Evolutionary conservation across 2,329 filamentous ascomycete genomes (phyloP), one percentile per base, ranked within the genome.

Genomic region (Calonectria pseudoturangicola): DNA sequence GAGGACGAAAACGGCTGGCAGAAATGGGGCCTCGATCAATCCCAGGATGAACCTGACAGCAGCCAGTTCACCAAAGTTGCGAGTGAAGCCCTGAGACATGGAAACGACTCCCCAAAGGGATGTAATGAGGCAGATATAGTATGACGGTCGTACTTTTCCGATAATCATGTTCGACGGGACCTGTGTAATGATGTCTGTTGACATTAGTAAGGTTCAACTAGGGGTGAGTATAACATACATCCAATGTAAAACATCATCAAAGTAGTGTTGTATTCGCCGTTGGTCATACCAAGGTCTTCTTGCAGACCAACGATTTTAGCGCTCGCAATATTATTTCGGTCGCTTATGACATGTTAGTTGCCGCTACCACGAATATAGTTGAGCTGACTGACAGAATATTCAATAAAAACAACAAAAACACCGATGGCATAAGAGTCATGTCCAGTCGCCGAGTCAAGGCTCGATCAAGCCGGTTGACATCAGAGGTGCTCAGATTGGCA

Each of bases 11-110:
- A 86, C 85, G 0, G 88, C 87, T 0, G 87, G 85, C 64, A 88
- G 88, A 80, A 89, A 90, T 0, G 88, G 88, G 0, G 88, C 88
- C 79, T 91, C 89, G 16, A 82, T 81, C 13, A 87, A 83, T 6
- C 80, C 80, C 1, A 89, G 81, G 12, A 89, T 76, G 6, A 89
- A 83, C 2, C 88, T 83, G 1, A 69, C 33, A 5, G 66, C 72
- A 12, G 68, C 48, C 16, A 75, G 47, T 7, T 73, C 51, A 7
- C 51, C 33, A 50, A 74, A 71, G 41, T 43, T 73, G 5, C 72
- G 64, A n/a, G 66, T 28, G n/a, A 71, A 66, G 25, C 68, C 63
- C 39, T 71, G 68, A 7, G 51, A 66, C 63, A 71, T 62, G 25
- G 68, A 66, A 4, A 66, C 41, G 10, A 66, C 9, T n/a, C 68